Conservation (phyloP, 139 green algal species). For the Penium margaritaceum region DNA sequence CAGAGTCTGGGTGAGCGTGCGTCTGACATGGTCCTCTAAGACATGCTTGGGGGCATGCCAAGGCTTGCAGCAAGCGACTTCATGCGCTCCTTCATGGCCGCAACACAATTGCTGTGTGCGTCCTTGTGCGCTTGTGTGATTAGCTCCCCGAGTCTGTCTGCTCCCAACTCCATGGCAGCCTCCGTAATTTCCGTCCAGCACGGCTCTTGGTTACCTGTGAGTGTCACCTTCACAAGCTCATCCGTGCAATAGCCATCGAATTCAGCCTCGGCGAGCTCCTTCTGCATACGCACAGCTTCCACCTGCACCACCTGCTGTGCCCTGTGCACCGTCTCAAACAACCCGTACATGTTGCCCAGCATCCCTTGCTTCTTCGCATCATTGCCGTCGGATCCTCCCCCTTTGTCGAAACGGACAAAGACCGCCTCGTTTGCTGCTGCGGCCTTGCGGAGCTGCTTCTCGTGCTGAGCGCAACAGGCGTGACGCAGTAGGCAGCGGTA, state of each 20-base stretch:
- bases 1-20: too few species aligned
- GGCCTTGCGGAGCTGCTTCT: too few species aligned
- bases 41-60: too few species aligned
- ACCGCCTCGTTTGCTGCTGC: too few species aligned
- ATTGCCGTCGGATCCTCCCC: too few species aligned
- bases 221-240: conserved; percentile 79
- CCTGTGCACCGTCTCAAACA: conserved; percentile 58
- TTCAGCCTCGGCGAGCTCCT: conserved; percentile 74
- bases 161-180: conserved; percentile 63
- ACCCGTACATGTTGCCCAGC: conserved; percentile 62
- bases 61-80: too few species aligned
- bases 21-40: too few species aligned
- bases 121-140: conserved; percentile 78
- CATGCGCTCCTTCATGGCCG: too few species aligned
- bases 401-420: too few species aligned
- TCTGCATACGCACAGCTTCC: conserved; percentile 78
- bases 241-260: conserved; percentile 84
- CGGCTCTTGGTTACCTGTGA: conserved; percentile 87
- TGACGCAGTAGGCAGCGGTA: too few species aligned
- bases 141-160: conserved; percentile 60
- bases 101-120: conserved; percentile 69
- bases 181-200: conserved; percentile 76
- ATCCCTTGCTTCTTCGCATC: conserved; percentile 8
- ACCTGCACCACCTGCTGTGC: conserved; percentile 83
- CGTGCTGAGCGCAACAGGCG: too few species aligned